Base-by-base conservation (phyloP, 495 filamentous ascomycete species). In the Cladorrhinum samala region DNA sequence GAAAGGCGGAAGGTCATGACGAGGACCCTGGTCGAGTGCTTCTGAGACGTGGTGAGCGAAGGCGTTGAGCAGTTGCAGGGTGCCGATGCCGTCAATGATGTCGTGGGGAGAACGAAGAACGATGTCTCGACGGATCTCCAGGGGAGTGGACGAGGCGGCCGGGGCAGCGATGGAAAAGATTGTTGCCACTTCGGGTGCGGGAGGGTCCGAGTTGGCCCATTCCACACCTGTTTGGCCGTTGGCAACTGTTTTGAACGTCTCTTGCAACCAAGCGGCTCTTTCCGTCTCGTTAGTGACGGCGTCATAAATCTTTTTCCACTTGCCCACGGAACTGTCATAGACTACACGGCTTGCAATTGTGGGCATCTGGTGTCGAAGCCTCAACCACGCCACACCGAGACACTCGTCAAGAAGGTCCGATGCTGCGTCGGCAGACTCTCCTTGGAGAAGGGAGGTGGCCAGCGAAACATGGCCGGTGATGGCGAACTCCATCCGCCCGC, bases 11-110 rank as follows among this genome's bases (percentile, higher is more conserved):
- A 48, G 13, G 0, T 37, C 5, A 6, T 25, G 13, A 8, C 21
- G 2, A 0, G 24, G 24, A 4, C n/a, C 23, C 19, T 60, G 20
- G 2, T 18, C n/a, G 25, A 54, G 62, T 11, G 58, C 59, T n/a
- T 46, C 17, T 18, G 58, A 38, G 18, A 58, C 50, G 23, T 60
- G 44, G 5, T 38, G 41, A 25, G 38, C 21, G 24, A 53, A 24
- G n/a, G 20, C 19, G 47, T 68, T 49, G 24, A 71, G 46, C 13
- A 78, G 58, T n/a, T 62, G 60, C 1, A 78, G 61, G 9, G 69
- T 67, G n/a, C 76, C 74, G 46, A 76, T 66, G 11, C 76, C 76
- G 50, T 80, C 77, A 14, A 76, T 73, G 2, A 78, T 61, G 55
- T 76, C 70, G 59, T 78, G 74, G 6, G 67, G 72, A 11, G 64